Conservation (phyloP, 1,284 basidiomycete genomes). For the Athelia psychrophila region DNA sequence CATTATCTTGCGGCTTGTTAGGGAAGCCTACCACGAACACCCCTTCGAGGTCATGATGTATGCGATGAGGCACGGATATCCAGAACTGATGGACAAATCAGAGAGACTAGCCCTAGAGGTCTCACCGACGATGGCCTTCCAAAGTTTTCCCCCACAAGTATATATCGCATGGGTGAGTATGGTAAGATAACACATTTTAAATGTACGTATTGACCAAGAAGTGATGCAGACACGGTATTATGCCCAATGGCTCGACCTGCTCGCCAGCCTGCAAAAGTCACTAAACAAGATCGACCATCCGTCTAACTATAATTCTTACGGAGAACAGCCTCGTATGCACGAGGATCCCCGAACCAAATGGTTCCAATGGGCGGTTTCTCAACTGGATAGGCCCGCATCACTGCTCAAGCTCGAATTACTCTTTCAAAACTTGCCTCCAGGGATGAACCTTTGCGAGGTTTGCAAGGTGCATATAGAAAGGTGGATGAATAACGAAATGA, state of each 20-base stretch:
- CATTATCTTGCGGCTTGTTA: not conserved
- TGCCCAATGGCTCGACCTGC: not conserved
- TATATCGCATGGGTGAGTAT: not conserved
- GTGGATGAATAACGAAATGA: too few relatives aligned
- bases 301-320: too few relatives aligned
- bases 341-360: too few relatives aligned
- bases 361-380: too few relatives aligned
- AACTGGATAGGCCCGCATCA: too few relatives aligned
- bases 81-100: conserved; percentile 16
- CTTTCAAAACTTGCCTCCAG: too few relatives aligned
- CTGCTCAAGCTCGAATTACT: too few relatives aligned
- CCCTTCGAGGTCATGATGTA: conserved; percentile 15
- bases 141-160: not conserved
- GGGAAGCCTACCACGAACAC: conserved; percentile 1
- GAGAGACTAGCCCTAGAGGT: conserved; percentile 2
- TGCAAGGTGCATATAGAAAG: too few relatives aligned
- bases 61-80: conserved; percentile 16
- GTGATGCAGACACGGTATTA: not conserved
- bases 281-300: too few relatives aligned
- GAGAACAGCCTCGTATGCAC: too few relatives aligned
- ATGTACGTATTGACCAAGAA: not conserved
- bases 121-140: not conserved
- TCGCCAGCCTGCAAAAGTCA: not conserved
- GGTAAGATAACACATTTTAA: not conserved
- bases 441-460: too few relatives aligned